Conservation (phyloP, 78 protist species). For the Bigelowiella natans region DNA sequence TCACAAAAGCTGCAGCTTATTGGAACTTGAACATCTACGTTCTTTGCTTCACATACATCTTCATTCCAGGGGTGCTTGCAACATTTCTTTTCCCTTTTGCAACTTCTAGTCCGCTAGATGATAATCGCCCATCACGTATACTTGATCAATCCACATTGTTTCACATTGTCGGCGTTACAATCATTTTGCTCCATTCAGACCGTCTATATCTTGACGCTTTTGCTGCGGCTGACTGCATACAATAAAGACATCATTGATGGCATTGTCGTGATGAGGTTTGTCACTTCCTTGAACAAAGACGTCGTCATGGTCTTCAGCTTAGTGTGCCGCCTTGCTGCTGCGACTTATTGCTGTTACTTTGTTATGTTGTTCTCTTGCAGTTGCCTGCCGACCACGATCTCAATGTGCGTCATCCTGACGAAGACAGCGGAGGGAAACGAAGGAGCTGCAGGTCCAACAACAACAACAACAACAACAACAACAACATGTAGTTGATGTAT, state of each 20-base stretch:
- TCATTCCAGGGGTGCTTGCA: not conserved
- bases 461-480: not conserved
- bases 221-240: not conserved
- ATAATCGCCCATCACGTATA: no score
- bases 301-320: no score
- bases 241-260: not conserved
- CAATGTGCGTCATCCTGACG: not conserved
- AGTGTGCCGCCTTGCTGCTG: no score
- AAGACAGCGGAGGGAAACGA: not conserved
- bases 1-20: not conserved
- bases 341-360: no score
- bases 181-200: no score
- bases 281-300: no score
- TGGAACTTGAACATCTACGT: not conserved
- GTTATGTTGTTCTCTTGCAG: no score
- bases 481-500: no score
- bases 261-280: not conserved
- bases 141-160: no score
- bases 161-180: no score
- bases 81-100: no score
- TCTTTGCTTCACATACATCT: not conserved
- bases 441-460: not conserved
- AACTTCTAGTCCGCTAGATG: no score
- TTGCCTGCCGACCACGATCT: not conserved
- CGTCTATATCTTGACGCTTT: not conserved